Conservation (phyloP, 306 rosid genomes). For the Malus fusca region DNA sequence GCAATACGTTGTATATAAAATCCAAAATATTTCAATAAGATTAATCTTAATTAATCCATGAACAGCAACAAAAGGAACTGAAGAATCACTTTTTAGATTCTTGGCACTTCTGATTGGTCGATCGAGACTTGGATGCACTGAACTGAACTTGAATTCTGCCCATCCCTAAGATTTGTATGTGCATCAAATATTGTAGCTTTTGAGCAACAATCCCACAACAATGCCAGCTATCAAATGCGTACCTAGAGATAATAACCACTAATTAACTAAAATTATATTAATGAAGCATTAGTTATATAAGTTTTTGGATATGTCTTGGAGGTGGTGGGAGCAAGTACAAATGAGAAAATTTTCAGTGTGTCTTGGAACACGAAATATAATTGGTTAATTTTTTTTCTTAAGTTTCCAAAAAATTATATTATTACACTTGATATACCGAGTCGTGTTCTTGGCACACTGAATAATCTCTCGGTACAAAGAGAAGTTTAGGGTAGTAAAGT, state of each 20-base stretch:
- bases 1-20: neutral
- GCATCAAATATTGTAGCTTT: conserved; percentile 4
- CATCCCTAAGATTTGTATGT: conserved; percentile 1
- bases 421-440: no score
- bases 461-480: neutral
- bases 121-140: conserved; percentile 12
- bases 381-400: no score
- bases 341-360: no score
- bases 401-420: no score
- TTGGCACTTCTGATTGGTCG: neutral
- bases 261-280: neutral
- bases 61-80: neutral
- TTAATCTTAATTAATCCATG: neutral
- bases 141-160: conserved; percentile 6
- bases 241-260: conserved; percentile 24
- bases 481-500: neutral
- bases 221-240: conserved; percentile 18
- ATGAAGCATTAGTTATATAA: neutral
- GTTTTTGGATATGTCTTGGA: neutral
- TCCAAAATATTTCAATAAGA: neutral
- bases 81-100: neutral
- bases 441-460: rapidly evolving
- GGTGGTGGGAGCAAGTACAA: conserved; percentile 10
- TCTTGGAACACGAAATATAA: no score
- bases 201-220: conserved; percentile 12